Base-by-base conservation (phyloP, 345 rosid genomes). In the Populus ilicifolia region DNA sequence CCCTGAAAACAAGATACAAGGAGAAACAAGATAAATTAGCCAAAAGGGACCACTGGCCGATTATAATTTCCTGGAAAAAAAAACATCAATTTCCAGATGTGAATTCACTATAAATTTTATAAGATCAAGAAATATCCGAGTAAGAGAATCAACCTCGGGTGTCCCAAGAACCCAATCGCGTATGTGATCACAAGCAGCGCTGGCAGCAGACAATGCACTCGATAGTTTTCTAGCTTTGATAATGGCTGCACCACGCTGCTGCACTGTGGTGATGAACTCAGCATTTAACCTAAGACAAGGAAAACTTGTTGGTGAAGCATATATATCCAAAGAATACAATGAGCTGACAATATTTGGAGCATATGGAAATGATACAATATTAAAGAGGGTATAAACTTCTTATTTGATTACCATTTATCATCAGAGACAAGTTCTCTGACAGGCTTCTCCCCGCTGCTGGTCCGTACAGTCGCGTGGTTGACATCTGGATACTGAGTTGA, bases 401-500 rank as follows among this genome's bases (percentile, higher is more conserved):
- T 16, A 50, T 59, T 68, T 20, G 17, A 41, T 23, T 81, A 89
- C 98, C 97, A 90, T 6, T 82, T 67, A 76, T 90, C 90, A 69
- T 94, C 89, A 20, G 80, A 81, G 27, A 89, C 74, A 21, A 86
- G 82, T 56, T 90, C 88, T 80, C 83, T 84, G 10, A 87, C 84
- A 69, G 89, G 74, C 67, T 77, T 85, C 48, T 87, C 89, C 50
- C 88, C 89, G 3, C 54, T 62, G 71, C 79, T 59, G 43, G 85
- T 80, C 70, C 68, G 64, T 48, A 87, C 89, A 33, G 85, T 86
- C 17, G 94, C 94, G 29, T 94, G 97, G 65, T 84, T 91, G 73
- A 78, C 90, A 79, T 94, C 98, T 29, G 98, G 98, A 76, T 91
- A 91, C 48, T 92, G 98, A 62, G 97, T 91, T 27, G 96, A 89